phyloP scores from a whole-genome alignment of 805 yeast species.

The Geotrichum ghanense region DNA sequence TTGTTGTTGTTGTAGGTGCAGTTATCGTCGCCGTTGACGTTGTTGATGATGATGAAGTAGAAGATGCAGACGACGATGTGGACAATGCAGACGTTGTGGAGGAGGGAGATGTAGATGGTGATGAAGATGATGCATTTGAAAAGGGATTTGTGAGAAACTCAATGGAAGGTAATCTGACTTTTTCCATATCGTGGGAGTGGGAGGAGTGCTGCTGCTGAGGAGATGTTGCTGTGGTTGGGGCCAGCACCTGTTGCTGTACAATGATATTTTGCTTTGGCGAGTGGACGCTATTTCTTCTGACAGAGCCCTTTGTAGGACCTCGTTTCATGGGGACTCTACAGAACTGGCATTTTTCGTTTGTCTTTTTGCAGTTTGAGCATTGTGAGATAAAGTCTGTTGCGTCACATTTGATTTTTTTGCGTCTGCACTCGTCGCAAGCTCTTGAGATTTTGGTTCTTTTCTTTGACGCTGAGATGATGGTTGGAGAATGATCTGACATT shows the following conservation, averaged over 20 bases:
- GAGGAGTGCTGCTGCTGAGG: too few relatives aligned
- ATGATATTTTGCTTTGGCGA: too few relatives aligned
- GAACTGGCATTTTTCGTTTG: constrained; percentile 42
- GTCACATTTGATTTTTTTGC: background rate
- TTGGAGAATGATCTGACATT: too few relatives aligned
- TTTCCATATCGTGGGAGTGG: constrained; percentile 5
- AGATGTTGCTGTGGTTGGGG: background rate
- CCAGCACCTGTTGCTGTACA: too few relatives aligned
- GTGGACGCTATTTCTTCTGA: constrained; percentile 10
- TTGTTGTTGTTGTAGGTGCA: too few relatives aligned
- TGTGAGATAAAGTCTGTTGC: constrained; percentile 3
- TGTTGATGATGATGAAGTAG: too few relatives aligned
- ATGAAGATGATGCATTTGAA: constrained; percentile 48
- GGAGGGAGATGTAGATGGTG: constrained; percentile 50
- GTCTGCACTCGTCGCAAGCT: constrained; percentile 40
- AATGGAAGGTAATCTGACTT: constrained; percentile 17
- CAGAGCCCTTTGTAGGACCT: constrained; percentile 48
- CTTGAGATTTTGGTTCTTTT: constrained; percentile 45
- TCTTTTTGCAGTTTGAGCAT: constrained; percentile 43
- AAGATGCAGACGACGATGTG: background rate
- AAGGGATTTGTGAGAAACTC: constrained; percentile 16
- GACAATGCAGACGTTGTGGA: background rate
- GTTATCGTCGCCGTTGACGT: too few relatives aligned
- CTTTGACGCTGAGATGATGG: too few relatives aligned
- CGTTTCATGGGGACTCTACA: constrained; percentile 48